These are phyloP conservation scores for Linum usitatissimum DNA, from an alignment of 345 rosid genomes.

Conservation along the genomic window DNA sequence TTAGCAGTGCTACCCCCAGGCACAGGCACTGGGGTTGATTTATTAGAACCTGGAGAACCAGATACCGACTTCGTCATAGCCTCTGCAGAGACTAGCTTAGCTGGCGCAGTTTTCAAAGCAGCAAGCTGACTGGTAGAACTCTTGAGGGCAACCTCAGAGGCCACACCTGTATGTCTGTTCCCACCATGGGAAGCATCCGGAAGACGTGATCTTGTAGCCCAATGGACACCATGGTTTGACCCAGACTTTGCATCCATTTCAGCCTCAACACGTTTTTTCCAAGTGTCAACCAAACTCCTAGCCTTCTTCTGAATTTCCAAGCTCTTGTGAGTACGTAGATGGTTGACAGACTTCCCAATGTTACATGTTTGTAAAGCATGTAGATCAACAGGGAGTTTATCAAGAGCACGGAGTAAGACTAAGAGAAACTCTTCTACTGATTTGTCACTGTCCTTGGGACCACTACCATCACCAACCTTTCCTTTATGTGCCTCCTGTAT, in stretches of 20 bases:
- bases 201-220: slow-evolving; percentile 2
- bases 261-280: slow-evolving; percentile 9
- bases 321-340: slow-evolving; percentile 4
- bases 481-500: slow-evolving; percentile 5
- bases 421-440: slow-evolving; percentile 4
- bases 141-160: not conserved
- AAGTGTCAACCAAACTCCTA: slow-evolving; percentile 9
- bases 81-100: slow-evolving; percentile 5
- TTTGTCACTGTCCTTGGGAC: slow-evolving; percentile 7
- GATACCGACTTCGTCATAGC: not conserved
- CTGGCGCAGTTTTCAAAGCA: not conserved
- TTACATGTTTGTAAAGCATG: slow-evolving; percentile 9
- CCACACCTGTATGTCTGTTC: not conserved
- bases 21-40: not conserved
- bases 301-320: slow-evolving; percentile 9
- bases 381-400: slow-evolving; percentile 5
- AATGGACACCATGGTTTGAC: slow-evolving; percentile 1
- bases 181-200: slow-evolving; percentile 1
- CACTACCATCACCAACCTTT: slow-evolving; percentile 4
- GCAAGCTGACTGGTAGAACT: slow-evolving; percentile 1
- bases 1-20: not conserved
- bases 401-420: slow-evolving; percentile 6
- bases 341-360: slow-evolving; percentile 8
- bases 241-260: slow-evolving; percentile 6
- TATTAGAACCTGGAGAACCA: not conserved